Conservation (phyloP, 495 filamentous ascomycete genomes). For the Penicillium flavigenum region DNA sequence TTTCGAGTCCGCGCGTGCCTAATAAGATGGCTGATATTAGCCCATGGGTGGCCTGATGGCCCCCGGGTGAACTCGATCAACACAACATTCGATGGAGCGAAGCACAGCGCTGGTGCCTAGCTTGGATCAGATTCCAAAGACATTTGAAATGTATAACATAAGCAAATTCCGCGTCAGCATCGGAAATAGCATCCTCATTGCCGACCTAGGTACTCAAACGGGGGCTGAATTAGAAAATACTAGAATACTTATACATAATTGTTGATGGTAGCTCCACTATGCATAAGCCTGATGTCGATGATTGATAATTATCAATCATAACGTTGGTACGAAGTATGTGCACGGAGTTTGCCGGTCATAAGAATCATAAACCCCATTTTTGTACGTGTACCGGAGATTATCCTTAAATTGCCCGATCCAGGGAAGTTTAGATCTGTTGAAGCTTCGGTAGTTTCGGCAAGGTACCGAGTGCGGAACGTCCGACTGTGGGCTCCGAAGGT, state of each 20-base stretch:
- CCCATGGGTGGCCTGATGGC: no score
- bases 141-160: background rate
- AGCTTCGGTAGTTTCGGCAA: constrained; percentile 5
- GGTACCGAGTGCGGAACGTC: background rate
- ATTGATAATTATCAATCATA: background rate
- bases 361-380: background rate
- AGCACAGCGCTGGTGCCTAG: background rate
- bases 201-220: background rate
- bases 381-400: background rate
- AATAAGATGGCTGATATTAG: no score
- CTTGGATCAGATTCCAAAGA: background rate
- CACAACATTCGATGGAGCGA: no score
- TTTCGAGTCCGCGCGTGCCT: no score
- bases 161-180: background rate
- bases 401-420: background rate
- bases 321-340: background rate
- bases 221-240: background rate
- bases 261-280: background rate
- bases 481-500: background rate
- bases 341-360: background rate
- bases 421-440: background rate
- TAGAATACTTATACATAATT: background rate
- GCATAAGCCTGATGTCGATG: background rate
- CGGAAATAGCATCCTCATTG: background rate
- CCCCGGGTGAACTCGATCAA: no score